phyloP scores from a whole-genome alignment of 331 rosid genomes.

The Quercus phellos region DNA sequence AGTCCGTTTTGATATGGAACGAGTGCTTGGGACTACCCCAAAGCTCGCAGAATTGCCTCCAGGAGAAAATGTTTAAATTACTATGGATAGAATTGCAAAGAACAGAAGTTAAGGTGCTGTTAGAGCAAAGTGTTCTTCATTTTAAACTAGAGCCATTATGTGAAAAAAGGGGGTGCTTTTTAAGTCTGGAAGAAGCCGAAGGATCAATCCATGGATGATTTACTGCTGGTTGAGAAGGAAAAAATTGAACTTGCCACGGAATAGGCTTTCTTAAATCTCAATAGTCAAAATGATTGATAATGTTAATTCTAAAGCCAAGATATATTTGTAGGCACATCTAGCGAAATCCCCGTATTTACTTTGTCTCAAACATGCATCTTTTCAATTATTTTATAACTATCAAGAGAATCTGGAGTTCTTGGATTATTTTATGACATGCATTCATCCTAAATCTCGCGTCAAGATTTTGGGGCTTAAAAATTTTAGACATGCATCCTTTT shows the following conservation, averaged over 20 bases:
- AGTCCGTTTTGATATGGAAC: conserved; percentile 94
- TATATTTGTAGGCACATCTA: background rate
- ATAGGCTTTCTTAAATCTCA: background rate
- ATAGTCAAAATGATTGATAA: background rate
- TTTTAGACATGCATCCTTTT: too few relatives aligned
- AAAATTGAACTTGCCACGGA: background rate
- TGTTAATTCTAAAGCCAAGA: background rate
- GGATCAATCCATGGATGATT: conserved; percentile 9
- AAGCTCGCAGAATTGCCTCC: conserved; percentile 93
- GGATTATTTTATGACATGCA: too few relatives aligned
- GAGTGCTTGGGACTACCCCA: conserved; percentile 81
- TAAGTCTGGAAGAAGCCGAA: conserved; percentile 11
- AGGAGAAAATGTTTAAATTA: conserved; percentile 59
- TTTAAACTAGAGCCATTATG: background rate
- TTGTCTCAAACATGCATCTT: background rate
- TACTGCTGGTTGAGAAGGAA: conserved; percentile 8
- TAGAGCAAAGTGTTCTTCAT: conserved; percentile 4
- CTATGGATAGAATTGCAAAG: background rate
- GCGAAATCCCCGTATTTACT: background rate
- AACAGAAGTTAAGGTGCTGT: background rate
- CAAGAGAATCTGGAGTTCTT: too few relatives aligned
- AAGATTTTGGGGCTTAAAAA: too few relatives aligned
- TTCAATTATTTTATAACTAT: too few relatives aligned
- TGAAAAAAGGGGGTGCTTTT: background rate
- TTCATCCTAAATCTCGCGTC: too few relatives aligned